Percentiles rank a stretch among this genome's conserved stretches.
Evolutionary conservation across 1,139 yeast species (phyloP).

Genomic region (Protomyces lactucae-debilis): DNA sequence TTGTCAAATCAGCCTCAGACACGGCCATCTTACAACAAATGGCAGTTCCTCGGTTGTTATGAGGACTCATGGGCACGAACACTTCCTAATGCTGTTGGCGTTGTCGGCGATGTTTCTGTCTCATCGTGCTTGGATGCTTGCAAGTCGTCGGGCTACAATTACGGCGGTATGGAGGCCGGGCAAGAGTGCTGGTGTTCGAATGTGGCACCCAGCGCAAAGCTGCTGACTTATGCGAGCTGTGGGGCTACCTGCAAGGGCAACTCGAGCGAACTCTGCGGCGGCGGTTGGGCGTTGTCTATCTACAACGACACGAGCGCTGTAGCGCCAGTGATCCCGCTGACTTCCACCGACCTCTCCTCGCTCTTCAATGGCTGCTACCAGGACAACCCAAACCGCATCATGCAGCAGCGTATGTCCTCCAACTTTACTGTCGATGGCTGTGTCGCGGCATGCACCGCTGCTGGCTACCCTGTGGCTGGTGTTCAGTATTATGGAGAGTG

Average conservation of each 20-base stretch:
- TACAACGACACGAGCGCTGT: slow-evolving; percentile 19
- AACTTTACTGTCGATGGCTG: slow-evolving; percentile 25
- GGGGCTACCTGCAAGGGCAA: slow-evolving; percentile 25
- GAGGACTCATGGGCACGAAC: slow-evolving; percentile 1
- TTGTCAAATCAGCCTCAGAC: slow-evolving; percentile 15
- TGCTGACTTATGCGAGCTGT: slow-evolving; percentile 9
- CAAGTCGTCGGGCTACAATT: slow-evolving; percentile 11
- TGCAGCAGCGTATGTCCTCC: slow-evolving; percentile 1
- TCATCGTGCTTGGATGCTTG: slow-evolving; percentile 23
- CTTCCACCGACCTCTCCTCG: slow-evolving; percentile 7
- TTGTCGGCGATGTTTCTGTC: slow-evolving; percentile 8
- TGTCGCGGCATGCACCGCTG: slow-evolving; percentile 9
- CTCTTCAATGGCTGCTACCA: slow-evolving; percentile 11
- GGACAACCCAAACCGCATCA: slow-evolving; percentile 19
- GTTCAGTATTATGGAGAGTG: slow-evolving; percentile 27
- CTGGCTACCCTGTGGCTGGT: slow-evolving; percentile 22
- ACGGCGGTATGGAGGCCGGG: slow-evolving; percentile 27
- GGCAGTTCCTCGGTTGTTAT: slow-evolving; percentile 25
- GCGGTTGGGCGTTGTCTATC: slow-evolving; percentile 13
- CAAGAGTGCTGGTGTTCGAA: slow-evolving; percentile 27
- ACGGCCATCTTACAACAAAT: background rate
- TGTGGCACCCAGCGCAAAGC: background rate
- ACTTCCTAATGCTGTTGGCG: slow-evolving; percentile 6
- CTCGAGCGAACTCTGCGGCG: slow-evolving; percentile 21
- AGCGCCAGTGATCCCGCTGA: slow-evolving; percentile 7